These are phyloP conservation scores for Penicillium sp. DNA, from an alignment of 2,329 filamentous ascomycete species.

Conservation along the genomic window DNA sequence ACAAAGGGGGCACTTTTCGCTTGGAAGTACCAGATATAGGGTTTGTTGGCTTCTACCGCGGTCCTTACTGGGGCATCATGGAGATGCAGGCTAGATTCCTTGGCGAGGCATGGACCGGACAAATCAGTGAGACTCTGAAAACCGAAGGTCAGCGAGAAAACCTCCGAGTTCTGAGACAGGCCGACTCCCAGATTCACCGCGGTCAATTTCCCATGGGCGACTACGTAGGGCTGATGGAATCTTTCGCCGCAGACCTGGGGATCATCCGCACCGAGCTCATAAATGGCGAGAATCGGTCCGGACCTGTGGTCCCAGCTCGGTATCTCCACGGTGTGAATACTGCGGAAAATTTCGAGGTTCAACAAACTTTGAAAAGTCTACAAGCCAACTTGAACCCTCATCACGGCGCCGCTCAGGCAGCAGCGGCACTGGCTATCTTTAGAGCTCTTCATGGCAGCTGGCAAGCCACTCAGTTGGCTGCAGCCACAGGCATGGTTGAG, in stretches of 20 bases:
- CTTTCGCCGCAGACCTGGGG: slow-evolving; percentile 60
- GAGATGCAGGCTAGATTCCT: slow-evolving; percentile 79
- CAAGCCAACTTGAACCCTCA: slow-evolving; percentile 31
- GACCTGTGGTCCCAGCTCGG: slow-evolving; percentile 54
- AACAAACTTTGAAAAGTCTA: slow-evolving; percentile 52
- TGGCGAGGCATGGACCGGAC: slow-evolving; percentile 56
- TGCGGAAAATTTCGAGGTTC: slow-evolving; percentile 17
- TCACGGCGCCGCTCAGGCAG: slow-evolving; percentile 48
- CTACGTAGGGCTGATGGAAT: slow-evolving; percentile 72
- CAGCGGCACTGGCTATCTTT: slow-evolving; percentile 66
- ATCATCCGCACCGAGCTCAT: slow-evolving; percentile 46
- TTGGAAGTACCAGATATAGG: slow-evolving; percentile 63
- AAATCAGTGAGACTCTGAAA: slow-evolving; percentile 16
- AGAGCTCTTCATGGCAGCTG: slow-evolving; percentile 68
- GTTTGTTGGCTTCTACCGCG: slow-evolving; percentile 81
- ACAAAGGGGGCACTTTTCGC: slow-evolving; percentile 65
- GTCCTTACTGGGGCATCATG: slow-evolving; percentile 82
- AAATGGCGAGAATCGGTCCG: slow-evolving; percentile 34
- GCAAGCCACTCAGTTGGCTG: slow-evolving; percentile 54
- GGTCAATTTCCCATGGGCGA: slow-evolving; percentile 81
- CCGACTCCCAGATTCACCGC: slow-evolving; percentile 32
- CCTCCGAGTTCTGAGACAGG: slow-evolving; percentile 22
- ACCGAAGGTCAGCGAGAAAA: slow-evolving; percentile 24
- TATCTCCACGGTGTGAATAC: slow-evolving; percentile 42
- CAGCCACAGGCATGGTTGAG: slow-evolving; percentile 49